Evolutionary conservation across 805 yeast genomes (phyloP), one percentile per base, ranked within the genome.

Genomic region (Schwanniomyces polymorphus): DNA sequence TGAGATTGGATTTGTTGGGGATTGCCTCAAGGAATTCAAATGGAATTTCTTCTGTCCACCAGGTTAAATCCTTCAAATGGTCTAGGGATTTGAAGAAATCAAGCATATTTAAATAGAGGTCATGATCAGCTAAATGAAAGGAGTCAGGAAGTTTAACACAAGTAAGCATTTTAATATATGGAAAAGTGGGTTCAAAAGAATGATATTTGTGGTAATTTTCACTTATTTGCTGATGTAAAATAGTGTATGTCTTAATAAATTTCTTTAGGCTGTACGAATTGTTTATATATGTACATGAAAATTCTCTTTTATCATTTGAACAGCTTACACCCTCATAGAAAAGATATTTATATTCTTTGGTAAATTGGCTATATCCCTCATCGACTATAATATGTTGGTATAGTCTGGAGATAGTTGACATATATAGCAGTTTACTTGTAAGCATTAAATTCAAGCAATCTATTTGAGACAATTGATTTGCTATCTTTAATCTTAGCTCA

Each of bases 91-190:
- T 41, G 43, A 76, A 64, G 27, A 67, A 67, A 4, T 47, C 44
- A 4, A 51, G 42, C 7, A 76, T 57, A 29, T 45, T 52, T 27
- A 50, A 52, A 23, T 61, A 57, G 35, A 69, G 56, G 4, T 63
- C 64, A 26, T 57, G 50, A 41, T 74, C 75, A 47, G 63, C 62
- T 0, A 67, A 58, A 37, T 69, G 67, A 25, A 74, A 63, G 21
- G 76, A 71, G 49, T 75, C 78, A 0, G 81, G 81, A 4, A 78
- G 52, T 21, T 59, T 57, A 1, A 68, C 55, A 42, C 74, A 64
- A 40, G 62, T 67, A 18, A 78, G 52, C 12, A 55, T 51, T 37
- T 54, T 53, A 3, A 71, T 57, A 8, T 26, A 41, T 7, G 53
- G 53, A 35, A 45, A 49, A 26, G 37, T 31, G 4, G 29, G 12